Base-by-base conservation (phyloP, 164 flowering plant genomes). In the Santalum album region DNA sequence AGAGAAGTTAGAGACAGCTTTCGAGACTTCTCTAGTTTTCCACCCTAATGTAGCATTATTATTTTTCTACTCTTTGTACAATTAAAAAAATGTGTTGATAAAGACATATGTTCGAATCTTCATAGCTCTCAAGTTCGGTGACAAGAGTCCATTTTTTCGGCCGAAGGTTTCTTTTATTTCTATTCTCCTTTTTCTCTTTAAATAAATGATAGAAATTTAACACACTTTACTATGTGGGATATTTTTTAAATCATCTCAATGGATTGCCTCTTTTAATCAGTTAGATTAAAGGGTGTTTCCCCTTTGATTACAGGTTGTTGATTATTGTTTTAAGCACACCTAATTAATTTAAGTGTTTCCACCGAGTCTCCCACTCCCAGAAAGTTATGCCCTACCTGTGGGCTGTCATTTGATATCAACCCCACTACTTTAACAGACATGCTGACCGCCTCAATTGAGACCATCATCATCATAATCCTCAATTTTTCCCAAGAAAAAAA, bases 391-490 rank as follows among this genome's bases (percentile, higher is more conserved):
- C 63, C 40, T 57, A 21, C 20, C 19, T 45, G 56, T 59, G 57
- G 65, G 45, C 15, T 42, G 52, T 61, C 26, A 39, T 57, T 50
- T 56, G 67, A 52, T 58, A 29, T 53, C 40, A 57, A 17, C 46
- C 54, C 44, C 54, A 15, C 54, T 63, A 57, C 89, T 86, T 86
- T 82, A 69, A 58, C 70, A 59, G 76, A 83, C 90, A 86, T 57
- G 26, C 12, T 82, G 83, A 50, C 65, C 78, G 65, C 65, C 72
- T 65, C 70, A 47, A 70, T 72, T 59, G 78, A 68, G 70, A 73
- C 75, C 81, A 58, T 64, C 81, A 78, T 80, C 78, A 80, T 72
- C n/a, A n/a, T 67, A 15, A 38, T 3, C 12, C 40, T 6, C 6
- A 1, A 38, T 38, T 1, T 38, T 38, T n/a, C n/a, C n/a, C n/a